Conservation (phyloP, 371 early-diverging fungal species). For the Rhizomucor pusillus region DNA sequence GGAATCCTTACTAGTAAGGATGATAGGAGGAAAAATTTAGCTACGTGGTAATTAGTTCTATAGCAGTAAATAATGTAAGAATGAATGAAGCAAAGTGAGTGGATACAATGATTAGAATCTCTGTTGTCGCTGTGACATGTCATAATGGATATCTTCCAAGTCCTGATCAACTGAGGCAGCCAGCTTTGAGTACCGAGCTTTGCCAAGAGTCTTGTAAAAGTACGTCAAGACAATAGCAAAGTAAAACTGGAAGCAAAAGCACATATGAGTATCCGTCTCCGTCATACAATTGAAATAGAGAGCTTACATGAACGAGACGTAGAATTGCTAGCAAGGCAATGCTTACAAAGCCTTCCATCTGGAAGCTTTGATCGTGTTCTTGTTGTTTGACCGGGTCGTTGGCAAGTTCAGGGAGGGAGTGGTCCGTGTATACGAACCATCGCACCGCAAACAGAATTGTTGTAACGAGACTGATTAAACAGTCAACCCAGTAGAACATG, state of each 20-base stretch:
- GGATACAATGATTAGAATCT: too few relatives aligned
- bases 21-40: too few relatives aligned
- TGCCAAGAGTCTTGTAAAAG: slow-evolving; percentile 29
- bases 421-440: slow-evolving; percentile 51
- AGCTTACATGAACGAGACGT: slow-evolving; percentile 40
- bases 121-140: background rate
- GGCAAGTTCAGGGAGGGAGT: slow-evolving; percentile 37
- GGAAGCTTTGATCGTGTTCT: slow-evolving; percentile 22
- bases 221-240: slow-evolving; percentile 36
- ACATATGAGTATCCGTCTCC: background rate
- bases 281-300: background rate
- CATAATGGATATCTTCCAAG: slow-evolving; percentile 14
- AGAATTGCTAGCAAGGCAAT: slow-evolving; percentile 32
- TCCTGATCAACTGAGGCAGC: slow-evolving; percentile 15
- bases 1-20: too few relatives aligned
- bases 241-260: slow-evolving; percentile 28
- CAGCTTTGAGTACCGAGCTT: slow-evolving; percentile 31
- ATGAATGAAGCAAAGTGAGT: too few relatives aligned
- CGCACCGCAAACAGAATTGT: slow-evolving; percentile 33
- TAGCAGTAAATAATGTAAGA: too few relatives aligned
- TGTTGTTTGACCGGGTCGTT: slow-evolving; percentile 22
- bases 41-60: too few relatives aligned
- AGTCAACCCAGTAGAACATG: slow-evolving; percentile 46
- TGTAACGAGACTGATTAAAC: slow-evolving; percentile 25
- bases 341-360: slow-evolving; percentile 39